These are phyloP conservation scores for Trifolium fragiferum DNA, from an alignment of 306 rosid species.

Conservation along the genomic window DNA sequence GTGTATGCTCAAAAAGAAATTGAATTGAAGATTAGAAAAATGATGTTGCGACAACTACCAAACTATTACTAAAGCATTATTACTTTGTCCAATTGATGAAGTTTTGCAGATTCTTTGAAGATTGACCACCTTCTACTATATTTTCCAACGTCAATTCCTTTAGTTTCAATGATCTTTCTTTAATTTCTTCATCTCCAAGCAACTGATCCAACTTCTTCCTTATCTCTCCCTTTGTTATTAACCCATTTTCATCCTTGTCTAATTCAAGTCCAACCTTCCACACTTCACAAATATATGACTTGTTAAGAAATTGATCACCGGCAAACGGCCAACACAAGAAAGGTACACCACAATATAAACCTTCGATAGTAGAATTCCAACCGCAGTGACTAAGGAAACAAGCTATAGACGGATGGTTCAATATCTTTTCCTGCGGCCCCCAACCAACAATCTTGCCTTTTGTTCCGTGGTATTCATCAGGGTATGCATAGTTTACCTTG, in stretches of 20 bases:
- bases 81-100: constrained; percentile 37
- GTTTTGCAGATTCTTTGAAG: constrained; percentile 24
- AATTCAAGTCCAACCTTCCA: constrained; percentile 50
- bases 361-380: constrained; percentile 58
- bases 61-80: background rate
- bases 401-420: constrained; percentile 49
- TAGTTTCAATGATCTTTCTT: constrained; percentile 37
- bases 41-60: background rate
- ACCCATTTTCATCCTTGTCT: constrained; percentile 49
- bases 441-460: constrained; percentile 47
- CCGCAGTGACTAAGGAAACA: constrained; percentile 64
- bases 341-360: constrained; percentile 35
- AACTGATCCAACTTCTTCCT: constrained; percentile 50
- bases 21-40: too few species aligned
- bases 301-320: constrained; percentile 36
- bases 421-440: constrained; percentile 52
- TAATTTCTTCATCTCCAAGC: constrained; percentile 41
- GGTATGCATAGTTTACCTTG: constrained; percentile 17
- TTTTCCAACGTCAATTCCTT: constrained; percentile 29
- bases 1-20: too few species aligned
- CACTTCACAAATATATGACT: constrained; percentile 42
- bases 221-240: constrained; percentile 44
- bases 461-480: constrained; percentile 40
- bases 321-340: constrained; percentile 51
- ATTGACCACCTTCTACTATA: constrained; percentile 23